Evolutionary conservation across 2,329 filamentous ascomycete genomes (phyloP), one percentile per base, ranked within the genome.

Genomic region (Paramyrothecium roridum): DNA sequence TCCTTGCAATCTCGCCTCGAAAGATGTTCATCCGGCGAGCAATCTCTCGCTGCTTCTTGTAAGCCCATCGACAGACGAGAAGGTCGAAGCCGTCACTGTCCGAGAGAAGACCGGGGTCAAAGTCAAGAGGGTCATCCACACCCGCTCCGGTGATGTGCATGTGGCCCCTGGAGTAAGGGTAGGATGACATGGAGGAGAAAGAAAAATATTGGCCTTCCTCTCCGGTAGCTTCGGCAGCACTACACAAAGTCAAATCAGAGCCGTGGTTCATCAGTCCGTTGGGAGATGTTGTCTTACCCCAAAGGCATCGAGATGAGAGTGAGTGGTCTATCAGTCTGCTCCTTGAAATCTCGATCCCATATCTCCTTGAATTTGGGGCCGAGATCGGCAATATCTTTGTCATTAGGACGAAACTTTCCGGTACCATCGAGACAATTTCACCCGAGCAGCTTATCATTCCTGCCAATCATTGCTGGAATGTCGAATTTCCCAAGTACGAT

Each of bases 151-250:
- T 51, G 26, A 51, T 51, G 16, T 51, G 49, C 22, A 51, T 40
- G 21, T 51, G 49, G 30, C 49, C 49, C 23, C 49, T 23, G 11
- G 49, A 30, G 30, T 51, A 51, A 19, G 49, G 49, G 30, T 51
- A 33, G 16, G 46, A 7, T 4, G 46, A 10, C 16, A 48, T 17
- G 12, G 26, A 16, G 21, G 20, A 30, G 8, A n/a, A 30, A 1
- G 78, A 77, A 30, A 84, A 69, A 58, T 85, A 86, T 58, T 86
- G 80, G 48, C 61, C 67, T 0, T 63, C 59, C 0, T 65, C 66
- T 22, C 75, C 56, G 6, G 63, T 57, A 1, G 67, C 67, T 3
- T 70, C 74, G 48, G 77, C 70, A 2, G 69, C 74, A 3, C 75
- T 66, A 59, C 73, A 76, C 12, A 43, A 6, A 19, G 7, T 43